phyloP scores from a whole-genome alignment of 2,329 filamentous ascomycete genomes.

The Colletotrichum magnum region DNA sequence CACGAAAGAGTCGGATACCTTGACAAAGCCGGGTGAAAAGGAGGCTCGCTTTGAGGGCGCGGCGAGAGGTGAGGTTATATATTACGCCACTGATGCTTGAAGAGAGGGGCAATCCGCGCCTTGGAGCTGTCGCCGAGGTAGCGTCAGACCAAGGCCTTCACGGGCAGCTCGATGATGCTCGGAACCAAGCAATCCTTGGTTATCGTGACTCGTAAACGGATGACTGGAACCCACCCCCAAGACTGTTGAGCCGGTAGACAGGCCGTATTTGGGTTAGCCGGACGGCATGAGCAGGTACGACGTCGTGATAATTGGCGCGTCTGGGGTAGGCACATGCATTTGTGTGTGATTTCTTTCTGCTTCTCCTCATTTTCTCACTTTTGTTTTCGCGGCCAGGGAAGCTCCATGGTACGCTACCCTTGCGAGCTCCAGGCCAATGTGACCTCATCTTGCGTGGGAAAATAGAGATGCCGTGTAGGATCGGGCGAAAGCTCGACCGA shows the following conservation, averaged over 20 bases:
- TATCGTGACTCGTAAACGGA: conserved; percentile 30
- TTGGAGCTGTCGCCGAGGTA: conserved; percentile 4
- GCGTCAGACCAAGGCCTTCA: conserved; percentile 13
- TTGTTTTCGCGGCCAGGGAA: conserved; percentile 3
- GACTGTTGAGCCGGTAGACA: conserved; percentile 10
- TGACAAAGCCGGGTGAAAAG: neutral
- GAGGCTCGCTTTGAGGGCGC: neutral
- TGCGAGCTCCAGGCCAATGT: conserved; percentile 5
- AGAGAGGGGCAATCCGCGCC: neutral
- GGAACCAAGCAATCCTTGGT: conserved; percentile 23
- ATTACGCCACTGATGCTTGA: conserved; percentile 4
- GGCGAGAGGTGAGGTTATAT: conserved; percentile 24
- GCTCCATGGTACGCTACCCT: too few species aligned
- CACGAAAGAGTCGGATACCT: conserved; percentile 10
- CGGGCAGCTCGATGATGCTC: neutral
- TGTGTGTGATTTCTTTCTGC: too few species aligned
- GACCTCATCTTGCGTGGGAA: conserved; percentile 32
- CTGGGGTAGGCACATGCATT: neutral
- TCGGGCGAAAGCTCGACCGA: conserved; percentile 34
- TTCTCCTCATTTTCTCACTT: neutral
- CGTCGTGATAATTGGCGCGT: conserved; percentile 33
- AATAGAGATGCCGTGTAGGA: conserved; percentile 12
- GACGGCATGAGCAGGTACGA: conserved; percentile 26
- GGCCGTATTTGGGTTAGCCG: conserved; percentile 27
- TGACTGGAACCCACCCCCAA: conserved; percentile 24